Conservation (phyloP, 2,329 filamentous ascomycete genomes). For the Sclerotinia trifoliorum region DNA sequence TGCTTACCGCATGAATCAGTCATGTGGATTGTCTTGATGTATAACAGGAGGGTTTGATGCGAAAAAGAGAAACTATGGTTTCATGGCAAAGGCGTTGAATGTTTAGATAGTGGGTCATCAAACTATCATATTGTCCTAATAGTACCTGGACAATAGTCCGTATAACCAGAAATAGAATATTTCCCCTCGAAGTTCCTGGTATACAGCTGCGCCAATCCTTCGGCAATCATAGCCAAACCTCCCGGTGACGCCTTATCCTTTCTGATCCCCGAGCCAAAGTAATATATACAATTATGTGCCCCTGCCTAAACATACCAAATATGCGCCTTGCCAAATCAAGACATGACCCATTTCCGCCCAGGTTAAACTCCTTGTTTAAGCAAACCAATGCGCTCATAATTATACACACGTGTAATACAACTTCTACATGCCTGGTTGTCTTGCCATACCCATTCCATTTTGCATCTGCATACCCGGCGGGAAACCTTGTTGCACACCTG, state of each 20-base stretch:
- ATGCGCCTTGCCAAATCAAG: slow-evolving; percentile 8
- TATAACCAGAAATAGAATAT: not conserved
- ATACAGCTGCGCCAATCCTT: not conserved
- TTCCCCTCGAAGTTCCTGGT: no score
- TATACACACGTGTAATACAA: not conserved
- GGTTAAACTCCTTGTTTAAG: not conserved
- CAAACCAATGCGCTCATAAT: not conserved
- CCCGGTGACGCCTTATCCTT: not conserved
- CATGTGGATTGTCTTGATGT: not conserved
- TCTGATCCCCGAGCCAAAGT: not conserved
- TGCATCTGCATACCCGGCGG: slow-evolving; percentile 36
- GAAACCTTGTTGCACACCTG: slow-evolving; percentile 23
- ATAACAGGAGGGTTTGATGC: not conserved
- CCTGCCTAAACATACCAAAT: not conserved
- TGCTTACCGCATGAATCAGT: not conserved
- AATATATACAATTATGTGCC: not conserved
- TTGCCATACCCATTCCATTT: slow-evolving; percentile 37
- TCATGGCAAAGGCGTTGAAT: slow-evolving; percentile 3
- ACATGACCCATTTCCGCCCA: not conserved
- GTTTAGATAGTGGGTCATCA: not conserved
- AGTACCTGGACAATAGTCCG: not conserved
- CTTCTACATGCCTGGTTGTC: slow-evolving; percentile 22
- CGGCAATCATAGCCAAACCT: not conserved
- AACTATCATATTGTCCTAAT: not conserved
- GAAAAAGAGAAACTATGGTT: not conserved